phyloP scores from a whole-genome alignment of 176 grass and related monocot species.

The Luzula sylvatica region DNA sequence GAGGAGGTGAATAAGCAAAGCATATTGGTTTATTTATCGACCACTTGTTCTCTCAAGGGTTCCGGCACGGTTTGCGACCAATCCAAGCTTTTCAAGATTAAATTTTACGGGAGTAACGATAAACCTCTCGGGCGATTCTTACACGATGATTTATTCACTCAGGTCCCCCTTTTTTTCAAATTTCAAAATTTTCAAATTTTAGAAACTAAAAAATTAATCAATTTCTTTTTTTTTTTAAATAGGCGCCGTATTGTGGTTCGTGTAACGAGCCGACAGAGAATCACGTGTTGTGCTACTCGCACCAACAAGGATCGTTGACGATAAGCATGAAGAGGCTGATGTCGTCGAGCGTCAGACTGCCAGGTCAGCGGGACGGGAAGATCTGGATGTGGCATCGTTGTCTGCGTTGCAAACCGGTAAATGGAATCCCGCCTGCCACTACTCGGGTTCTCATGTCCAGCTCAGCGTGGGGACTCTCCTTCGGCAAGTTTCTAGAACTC shows the following conservation, averaged over 20 bases:
- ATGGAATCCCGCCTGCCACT: conserved; percentile 62
- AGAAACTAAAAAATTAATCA: too few relatives aligned
- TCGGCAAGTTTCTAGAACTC: conserved; percentile 97
- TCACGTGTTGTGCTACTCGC: conserved; percentile 88
- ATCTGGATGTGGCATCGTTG: conserved; percentile 99
- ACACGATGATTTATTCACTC: conserved; percentile 78
- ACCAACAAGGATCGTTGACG: conserved; percentile 85
- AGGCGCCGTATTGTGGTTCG: conserved; percentile 67
- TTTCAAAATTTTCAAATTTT: neutral
- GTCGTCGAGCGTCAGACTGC: conserved; percentile 36
- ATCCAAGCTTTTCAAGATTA: conserved; percentile 83
- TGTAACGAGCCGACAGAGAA: conserved; percentile 84
- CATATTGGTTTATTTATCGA: conserved; percentile 91
- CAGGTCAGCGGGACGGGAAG: conserved; percentile 74
- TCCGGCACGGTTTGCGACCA: conserved; percentile 61
- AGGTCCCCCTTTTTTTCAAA: conserved; percentile 33
- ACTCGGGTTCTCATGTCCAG: conserved; percentile 79
- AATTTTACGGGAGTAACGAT: conserved; percentile 97
- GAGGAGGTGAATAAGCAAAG: conserved; percentile 76
- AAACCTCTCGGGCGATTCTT: conserved; percentile 95
- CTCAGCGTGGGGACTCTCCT: conserved; percentile 89
- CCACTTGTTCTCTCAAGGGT: conserved; percentile 46
- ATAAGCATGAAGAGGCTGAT: conserved; percentile 60
- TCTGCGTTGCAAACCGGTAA: conserved; percentile 57
- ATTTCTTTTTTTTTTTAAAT: neutral